A percentile compares a stretch with the other conserved stretches of the same genome.
These are phyloP conservation scores for Russula abietina DNA, from an alignment of 768 basidiomycete genomes.

Conservation along the genomic window DNA sequence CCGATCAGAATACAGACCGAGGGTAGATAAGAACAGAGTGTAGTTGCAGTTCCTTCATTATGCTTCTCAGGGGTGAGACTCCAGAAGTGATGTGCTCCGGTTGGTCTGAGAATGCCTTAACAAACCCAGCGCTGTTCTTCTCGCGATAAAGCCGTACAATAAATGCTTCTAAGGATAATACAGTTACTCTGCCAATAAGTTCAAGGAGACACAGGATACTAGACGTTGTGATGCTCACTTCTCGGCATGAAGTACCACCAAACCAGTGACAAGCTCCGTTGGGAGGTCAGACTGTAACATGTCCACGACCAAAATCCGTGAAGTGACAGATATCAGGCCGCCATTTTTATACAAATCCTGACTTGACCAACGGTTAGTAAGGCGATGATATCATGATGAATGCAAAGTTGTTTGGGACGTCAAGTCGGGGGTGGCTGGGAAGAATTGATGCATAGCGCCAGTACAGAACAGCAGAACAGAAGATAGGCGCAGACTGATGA, in stretches of 20 bases:
- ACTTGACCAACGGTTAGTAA: conserved; percentile 31
- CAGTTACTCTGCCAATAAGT: conserved; percentile 55
- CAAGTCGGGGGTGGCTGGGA: not conserved
- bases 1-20: conserved; percentile 43
- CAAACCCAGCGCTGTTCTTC: conserved; percentile 82
- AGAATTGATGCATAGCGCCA: not conserved
- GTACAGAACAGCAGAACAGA: too few relatives aligned
- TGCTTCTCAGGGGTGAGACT: conserved; percentile 82
- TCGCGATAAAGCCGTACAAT: conserved; percentile 87
- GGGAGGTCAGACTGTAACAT: conserved; percentile 87
- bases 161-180: conserved; percentile 84
- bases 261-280: conserved; percentile 77
- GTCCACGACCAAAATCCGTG: conserved; percentile 90
- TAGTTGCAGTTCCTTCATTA: conserved; percentile 89
- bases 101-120: conserved; percentile 96
- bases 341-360: conserved; percentile 83
- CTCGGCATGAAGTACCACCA: conserved; percentile 88
- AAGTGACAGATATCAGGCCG: conserved; percentile 87
- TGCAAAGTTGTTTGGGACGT: not conserved
- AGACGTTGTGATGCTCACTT: conserved; percentile 43
- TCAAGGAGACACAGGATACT: not conserved
- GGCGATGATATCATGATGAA: not conserved
- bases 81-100: conserved; percentile 93
- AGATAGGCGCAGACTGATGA: not conserved
- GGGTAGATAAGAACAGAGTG: conserved; percentile 90